Conservation (phyloP, 2,329 filamentous ascomycete genomes). For the Clonostachys sp. region DNA sequence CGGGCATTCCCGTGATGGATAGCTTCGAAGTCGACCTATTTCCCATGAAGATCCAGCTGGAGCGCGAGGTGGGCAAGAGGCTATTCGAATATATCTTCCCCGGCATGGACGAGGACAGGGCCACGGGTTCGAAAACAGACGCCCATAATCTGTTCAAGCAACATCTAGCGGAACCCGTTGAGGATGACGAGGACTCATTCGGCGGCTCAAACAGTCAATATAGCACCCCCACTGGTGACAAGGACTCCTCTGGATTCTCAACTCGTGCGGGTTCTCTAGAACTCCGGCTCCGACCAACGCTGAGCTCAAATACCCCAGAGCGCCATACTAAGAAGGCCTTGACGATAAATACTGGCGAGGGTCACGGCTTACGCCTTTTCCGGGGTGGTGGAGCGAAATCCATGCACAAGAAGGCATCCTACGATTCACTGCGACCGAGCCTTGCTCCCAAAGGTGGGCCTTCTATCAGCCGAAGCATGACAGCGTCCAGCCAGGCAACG, state of each 20-base stretch:
- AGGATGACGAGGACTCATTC: conserved; percentile 40
- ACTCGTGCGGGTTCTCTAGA: conserved; percentile 73
- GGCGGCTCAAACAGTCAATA: conserved; percentile 30
- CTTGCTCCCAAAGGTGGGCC: conserved; percentile 32
- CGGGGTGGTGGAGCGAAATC: conserved; percentile 35
- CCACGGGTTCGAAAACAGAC: conserved; percentile 44
- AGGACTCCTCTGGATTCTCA: conserved; percentile 43
- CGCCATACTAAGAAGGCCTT: conserved; percentile 37
- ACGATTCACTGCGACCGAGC: conserved; percentile 46
- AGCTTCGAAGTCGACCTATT: conserved; percentile 94
- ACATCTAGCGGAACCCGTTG: conserved; percentile 18
- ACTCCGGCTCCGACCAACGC: conserved; percentile 75
- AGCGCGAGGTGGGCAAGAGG: conserved; percentile 86
- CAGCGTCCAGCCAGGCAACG: conserved; percentile 25
- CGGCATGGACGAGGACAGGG: conserved; percentile 58
- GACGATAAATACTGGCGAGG: conserved; percentile 41
- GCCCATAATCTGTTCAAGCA: conserved; percentile 55
- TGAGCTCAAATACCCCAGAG: conserved; percentile 51
- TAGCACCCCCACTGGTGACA: conserved; percentile 31
- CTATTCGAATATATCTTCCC: conserved; percentile 98
- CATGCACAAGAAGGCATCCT: conserved; percentile 46
- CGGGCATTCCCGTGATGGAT: conserved; percentile 94
- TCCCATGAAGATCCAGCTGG: conserved; percentile 89
- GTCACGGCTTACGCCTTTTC: conserved; percentile 49
- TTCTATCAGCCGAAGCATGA: conserved; percentile 33